Base-by-base conservation (phyloP, 345 rosid species). In the Passiflora organensis region DNA sequence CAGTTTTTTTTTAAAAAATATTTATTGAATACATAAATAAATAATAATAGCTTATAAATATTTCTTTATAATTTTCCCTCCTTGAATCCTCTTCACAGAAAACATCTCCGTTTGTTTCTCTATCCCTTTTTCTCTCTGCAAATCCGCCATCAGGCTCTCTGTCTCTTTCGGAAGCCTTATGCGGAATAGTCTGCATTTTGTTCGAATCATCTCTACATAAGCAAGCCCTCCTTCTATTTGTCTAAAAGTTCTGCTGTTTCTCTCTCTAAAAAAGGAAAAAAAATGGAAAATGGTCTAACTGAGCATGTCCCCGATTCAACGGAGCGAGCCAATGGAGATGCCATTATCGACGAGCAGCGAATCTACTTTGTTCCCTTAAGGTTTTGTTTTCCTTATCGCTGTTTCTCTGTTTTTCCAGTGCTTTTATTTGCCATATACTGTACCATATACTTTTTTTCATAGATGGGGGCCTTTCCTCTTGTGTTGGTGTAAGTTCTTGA, bases 311-410 rank as follows among this genome's bases (percentile, higher is more conserved):
- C 81, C 66, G 82, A 67, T 81, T 79, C 80, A 56, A 60, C 85
- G 75, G 78, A 55, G 63, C 79, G 70, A 51, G 47, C 81, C 71
- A 84, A 82, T 71, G 71, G 87, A 20, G 80, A 73, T 41, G 14
- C 13, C 72, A 69, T 67, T 70, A 28, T 8, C 34, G 34, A 28
- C 34, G 88, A 82, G 69, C 96, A 84, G 78, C 83, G 96, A 25
- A 81, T 93, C 72, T 89, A 89, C 85, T 82, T 89, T 66, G 97
- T 86, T 32, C 95, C 99, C 10, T 72, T 69, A 69, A 83, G 96
- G 97, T 89, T 59, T 39, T 53, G 50, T 43, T 32, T 37, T 47
- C 63, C 32, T 39, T 21, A 34, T 34, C 43, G 21, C 36, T 44
- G 32, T 55, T 20, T 34, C 17, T 14, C 16, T 21, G 13, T 22